phyloP scores from a whole-genome alignment of 768 basidiomycete species.

The Tylopilus sp. region DNA sequence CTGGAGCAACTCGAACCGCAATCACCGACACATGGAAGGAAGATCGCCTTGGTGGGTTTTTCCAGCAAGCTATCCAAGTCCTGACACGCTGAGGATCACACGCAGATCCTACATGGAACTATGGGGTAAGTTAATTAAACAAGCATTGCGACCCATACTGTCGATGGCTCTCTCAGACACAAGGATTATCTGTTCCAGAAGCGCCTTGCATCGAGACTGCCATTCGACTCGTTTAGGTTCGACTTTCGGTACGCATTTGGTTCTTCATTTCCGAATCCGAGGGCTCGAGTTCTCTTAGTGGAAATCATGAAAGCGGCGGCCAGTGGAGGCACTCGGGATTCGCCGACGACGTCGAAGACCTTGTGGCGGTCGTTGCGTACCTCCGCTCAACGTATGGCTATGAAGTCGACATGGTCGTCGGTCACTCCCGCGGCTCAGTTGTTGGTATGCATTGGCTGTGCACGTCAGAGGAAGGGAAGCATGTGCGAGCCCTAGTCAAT shows the following conservation, averaged over 20 bases:
- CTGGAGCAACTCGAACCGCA: conserved; percentile 57
- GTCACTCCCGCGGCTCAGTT: conserved; percentile 77
- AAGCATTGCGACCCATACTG: not conserved
- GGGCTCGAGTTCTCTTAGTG: conserved; percentile 39
- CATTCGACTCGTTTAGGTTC: conserved; percentile 80
- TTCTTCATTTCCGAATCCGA: not conserved
- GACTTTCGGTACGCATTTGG: conserved; percentile 68
- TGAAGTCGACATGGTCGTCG: conserved; percentile 63
- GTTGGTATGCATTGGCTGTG: conserved; percentile 67
- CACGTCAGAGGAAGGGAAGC: conserved; percentile 53
- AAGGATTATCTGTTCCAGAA: conserved; percentile 84
- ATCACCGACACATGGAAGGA: conserved; percentile 51
- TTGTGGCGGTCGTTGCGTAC: conserved; percentile 60
- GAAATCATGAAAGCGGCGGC: conserved; percentile 75
- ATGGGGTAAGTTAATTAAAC: conserved; percentile 54
- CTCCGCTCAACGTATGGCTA: conserved; percentile 62
- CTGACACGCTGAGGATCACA: conserved; percentile 16
- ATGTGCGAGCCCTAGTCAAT: conserved; percentile 64
- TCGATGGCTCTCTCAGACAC: conserved; percentile 47
- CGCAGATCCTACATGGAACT: conserved; percentile 73
- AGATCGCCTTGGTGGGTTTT: conserved; percentile 59
- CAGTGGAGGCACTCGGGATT: conserved; percentile 59
- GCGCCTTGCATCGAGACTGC: conserved; percentile 58
- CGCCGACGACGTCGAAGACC: conserved; percentile 59
- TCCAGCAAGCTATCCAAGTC: not conserved